Percentiles rank a stretch among this genome's conserved stretches.
phyloP scores from a whole-genome alignment of 345 rosid species.

The Populus tremula region DNA sequence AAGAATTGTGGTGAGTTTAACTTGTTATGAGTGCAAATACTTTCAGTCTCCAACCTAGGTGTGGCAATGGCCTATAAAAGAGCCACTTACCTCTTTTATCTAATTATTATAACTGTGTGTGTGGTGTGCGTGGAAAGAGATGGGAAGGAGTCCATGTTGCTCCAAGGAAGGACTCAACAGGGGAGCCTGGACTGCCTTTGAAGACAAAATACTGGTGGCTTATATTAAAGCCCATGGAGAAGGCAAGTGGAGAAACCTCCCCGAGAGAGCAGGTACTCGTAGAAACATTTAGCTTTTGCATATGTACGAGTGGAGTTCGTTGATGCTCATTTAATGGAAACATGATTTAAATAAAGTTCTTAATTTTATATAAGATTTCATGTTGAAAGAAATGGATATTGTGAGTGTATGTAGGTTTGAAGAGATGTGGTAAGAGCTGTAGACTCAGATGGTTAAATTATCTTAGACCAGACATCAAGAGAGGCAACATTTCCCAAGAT shows the following conservation, averaged over 20 bases:
- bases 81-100: background rate
- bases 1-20: too few relatives aligned
- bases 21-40: too few relatives aligned
- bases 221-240: conserved; percentile 55
- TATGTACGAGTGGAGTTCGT: background rate
- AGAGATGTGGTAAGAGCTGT: too few relatives aligned
- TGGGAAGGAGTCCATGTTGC: conserved; percentile 72
- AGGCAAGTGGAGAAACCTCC: conserved; percentile 64
- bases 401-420: too few relatives aligned
- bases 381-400: too few relatives aligned
- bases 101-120: background rate
- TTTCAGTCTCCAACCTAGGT: too few relatives aligned
- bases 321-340: background rate
- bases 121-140: conserved; percentile 1
- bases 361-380: too few relatives aligned
- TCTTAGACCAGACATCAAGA: too few relatives aligned
- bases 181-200: conserved; percentile 63
- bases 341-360: too few relatives aligned
- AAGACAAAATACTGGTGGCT: conserved; percentile 45
- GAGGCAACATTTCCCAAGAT: too few relatives aligned
- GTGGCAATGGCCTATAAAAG: background rate
- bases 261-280: conserved; percentile 53
- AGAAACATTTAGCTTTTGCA: background rate
- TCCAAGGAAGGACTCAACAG: conserved; percentile 51
- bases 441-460: too few relatives aligned